A percentile compares a stretch with the other conserved stretches of the same genome.
Conservation (phyloP, 306 rosid species). For the Adenanthera pavonina region DNA sequence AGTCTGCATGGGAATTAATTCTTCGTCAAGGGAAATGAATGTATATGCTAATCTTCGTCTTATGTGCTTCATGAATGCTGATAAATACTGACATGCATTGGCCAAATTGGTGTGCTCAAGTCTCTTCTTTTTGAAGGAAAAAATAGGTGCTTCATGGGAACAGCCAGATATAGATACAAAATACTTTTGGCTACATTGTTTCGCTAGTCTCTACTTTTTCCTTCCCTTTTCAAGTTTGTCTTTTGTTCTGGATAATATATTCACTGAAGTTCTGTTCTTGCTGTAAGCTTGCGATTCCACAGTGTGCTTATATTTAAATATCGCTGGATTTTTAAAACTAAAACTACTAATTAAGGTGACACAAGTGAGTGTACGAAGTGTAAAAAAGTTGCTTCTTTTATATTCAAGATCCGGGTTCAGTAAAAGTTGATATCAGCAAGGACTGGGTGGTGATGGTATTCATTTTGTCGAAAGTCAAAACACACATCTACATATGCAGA, state of each 20-base stretch:
- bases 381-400: background rate
- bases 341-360: background rate
- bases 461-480: background rate
- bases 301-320: no score
- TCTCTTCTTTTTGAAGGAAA: background rate
- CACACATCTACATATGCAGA: background rate
- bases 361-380: background rate
- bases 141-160: background rate
- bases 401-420: background rate
- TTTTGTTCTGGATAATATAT: background rate
- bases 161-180: no score
- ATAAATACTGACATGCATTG: background rate
- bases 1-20: no score
- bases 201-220: background rate
- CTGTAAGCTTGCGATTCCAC: background rate
- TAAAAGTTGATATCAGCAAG: background rate
- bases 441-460: background rate
- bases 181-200: conserved; percentile 11
- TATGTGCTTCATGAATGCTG: background rate
- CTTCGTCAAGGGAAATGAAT: no score
- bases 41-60: background rate
- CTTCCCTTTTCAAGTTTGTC: background rate
- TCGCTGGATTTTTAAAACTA: background rate
- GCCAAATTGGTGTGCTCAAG: no score
- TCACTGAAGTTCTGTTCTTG: background rate